Conservation (phyloP, 345 rosid species). For the Populus simonii region DNA sequence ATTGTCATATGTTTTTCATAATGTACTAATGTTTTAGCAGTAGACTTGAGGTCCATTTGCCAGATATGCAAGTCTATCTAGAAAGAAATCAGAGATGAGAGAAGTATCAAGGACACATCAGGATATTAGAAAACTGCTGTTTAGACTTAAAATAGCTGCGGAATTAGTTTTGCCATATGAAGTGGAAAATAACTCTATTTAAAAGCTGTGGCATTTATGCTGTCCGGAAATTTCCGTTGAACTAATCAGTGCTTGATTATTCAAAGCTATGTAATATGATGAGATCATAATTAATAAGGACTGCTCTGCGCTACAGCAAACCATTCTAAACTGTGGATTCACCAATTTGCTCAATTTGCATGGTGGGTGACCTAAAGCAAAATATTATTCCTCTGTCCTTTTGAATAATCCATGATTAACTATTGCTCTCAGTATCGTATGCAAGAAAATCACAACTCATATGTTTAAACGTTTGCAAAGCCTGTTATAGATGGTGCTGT, state of each 20-base stretch:
- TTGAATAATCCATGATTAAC: neutral
- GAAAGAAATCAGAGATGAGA: no score
- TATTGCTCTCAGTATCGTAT: neutral
- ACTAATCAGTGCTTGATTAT: neutral
- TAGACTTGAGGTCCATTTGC: neutral
- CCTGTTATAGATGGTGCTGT: neutral
- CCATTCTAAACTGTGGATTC: no score
- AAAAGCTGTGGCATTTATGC: neutral
- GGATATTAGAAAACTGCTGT: neutral
- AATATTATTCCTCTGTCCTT: neutral
- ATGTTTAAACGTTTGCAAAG: neutral
- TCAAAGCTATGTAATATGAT: neutral
- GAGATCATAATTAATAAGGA: no score
- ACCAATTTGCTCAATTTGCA: no score
- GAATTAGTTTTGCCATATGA: no score
- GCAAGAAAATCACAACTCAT: neutral
- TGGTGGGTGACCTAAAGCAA: no score
- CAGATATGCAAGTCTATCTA: neutral
- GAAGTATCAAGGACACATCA: no score
- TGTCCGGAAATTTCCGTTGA: neutral
- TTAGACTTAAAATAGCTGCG: neutral
- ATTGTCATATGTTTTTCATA: neutral
- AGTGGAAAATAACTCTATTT: neutral
- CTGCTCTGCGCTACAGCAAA: no score
- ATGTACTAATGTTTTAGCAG: neutral